Percentiles rank a stretch among this genome's conserved stretches.
Evolutionary conservation across 768 basidiomycete genomes (phyloP).

Genomic region (Solioccasus polychromus): DNA sequence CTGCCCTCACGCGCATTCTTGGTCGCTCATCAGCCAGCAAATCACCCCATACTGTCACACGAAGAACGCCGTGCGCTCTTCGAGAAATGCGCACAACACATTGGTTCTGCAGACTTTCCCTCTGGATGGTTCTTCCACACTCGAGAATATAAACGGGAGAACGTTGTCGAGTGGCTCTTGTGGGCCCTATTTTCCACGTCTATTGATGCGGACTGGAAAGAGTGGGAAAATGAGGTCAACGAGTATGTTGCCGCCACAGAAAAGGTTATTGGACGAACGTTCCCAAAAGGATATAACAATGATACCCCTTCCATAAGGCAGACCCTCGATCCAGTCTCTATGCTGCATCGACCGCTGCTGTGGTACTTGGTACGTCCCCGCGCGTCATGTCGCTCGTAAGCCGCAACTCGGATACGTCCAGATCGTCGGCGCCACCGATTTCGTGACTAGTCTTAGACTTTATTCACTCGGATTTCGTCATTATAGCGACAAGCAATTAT

Average conservation of each 20-base stretch:
- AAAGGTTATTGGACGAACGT: constrained; percentile 35
- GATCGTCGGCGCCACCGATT: constrained; percentile 55
- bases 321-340: constrained; percentile 55
- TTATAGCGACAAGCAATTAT: constrained; percentile 37
- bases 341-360: constrained; percentile 55
- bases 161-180: constrained; percentile 59
- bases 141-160: constrained; percentile 38
- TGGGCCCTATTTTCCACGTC: constrained; percentile 58
- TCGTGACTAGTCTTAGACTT: constrained; percentile 39
- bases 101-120: constrained; percentile 27
- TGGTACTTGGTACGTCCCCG: constrained; percentile 63
- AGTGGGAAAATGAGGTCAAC: constrained; percentile 51
- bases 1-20: not conserved
- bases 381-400: not conserved
- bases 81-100: constrained; percentile 38
- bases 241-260: constrained; percentile 45
- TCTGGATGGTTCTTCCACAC: constrained; percentile 54
- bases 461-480: constrained; percentile 51
- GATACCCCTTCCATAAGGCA: constrained; percentile 45
- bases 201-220: constrained; percentile 26
- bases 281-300: constrained; percentile 40
- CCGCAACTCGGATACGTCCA: constrained; percentile 19
- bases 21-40: constrained; percentile 28
- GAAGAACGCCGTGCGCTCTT: constrained; percentile 48
- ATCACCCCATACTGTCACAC: constrained; percentile 37